A percentile compares a stretch with the other conserved stretches of the same genome.
phyloP scores from a whole-genome alignment of 2,329 filamentous ascomycete species.

The Neoascochyta sp. region DNA sequence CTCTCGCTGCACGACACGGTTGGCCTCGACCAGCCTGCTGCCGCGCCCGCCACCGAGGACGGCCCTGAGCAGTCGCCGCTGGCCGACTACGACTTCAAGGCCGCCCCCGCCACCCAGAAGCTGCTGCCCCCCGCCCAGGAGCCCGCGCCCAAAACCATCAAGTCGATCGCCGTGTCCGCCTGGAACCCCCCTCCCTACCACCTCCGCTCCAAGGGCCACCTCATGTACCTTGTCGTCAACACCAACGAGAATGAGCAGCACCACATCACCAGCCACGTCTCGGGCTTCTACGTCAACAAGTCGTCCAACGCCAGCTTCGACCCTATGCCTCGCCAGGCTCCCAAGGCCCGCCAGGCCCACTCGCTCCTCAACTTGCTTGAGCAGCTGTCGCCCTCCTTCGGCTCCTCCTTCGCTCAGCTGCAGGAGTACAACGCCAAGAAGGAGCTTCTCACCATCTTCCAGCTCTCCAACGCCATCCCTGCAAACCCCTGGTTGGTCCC shows the following conservation, averaged over 20 bases:
- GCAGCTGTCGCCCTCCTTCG: conserved; percentile 79
- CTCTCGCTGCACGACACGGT: conserved; percentile 83
- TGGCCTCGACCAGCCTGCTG: conserved; percentile 44
- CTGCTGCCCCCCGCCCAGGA: conserved; percentile 66
- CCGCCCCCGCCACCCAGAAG: conserved; percentile 62
- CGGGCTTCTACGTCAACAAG: conserved; percentile 96
- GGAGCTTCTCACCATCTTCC: conserved; percentile 88
- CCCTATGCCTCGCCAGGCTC: conserved; percentile 72
- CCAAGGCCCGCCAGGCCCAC: conserved; percentile 76
- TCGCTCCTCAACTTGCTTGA: conserved; percentile 79
- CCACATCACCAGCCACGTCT: conserved; percentile 89
- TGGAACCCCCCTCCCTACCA: conserved; percentile 97
- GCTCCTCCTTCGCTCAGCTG: conserved; percentile 68
- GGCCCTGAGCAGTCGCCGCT: conserved; percentile 43
- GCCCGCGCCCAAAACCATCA: conserved; percentile 81
- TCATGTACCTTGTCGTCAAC: conserved; percentile 83
- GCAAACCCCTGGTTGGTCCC: conserved; percentile 89
- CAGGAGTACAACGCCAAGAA: conserved; percentile 81
- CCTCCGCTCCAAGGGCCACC: conserved; percentile 83
- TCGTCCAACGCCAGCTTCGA: conserved; percentile 95
- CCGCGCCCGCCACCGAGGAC: conserved; percentile 21
- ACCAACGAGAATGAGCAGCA: conserved; percentile 94
- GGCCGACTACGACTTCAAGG: conserved; percentile 72
- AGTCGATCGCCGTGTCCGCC: conserved; percentile 79
- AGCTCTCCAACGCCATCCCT: conserved; percentile 91